Conservation (phyloP, 306 rosid species). For the Cajanus cajan region DNA sequence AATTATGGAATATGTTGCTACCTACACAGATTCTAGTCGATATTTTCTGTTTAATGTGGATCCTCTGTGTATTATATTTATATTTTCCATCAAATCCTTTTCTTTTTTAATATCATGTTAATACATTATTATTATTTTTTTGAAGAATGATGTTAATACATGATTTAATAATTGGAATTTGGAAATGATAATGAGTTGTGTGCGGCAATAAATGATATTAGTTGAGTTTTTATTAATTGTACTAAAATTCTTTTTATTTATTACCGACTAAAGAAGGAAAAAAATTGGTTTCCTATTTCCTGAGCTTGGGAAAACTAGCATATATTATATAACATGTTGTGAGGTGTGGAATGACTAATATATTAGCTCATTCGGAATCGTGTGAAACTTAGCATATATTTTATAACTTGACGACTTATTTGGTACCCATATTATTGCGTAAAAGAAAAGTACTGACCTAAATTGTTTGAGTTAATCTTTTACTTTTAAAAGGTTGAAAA, state of each 20-base stretch:
- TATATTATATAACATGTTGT: background rate
- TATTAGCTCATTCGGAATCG: background rate
- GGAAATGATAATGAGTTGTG: background rate
- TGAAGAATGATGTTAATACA: background rate
- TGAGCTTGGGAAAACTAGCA: background rate
- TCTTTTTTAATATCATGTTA: background rate
- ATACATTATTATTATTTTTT: too few species aligned
- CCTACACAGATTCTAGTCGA: background rate
- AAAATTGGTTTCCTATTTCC: background rate
- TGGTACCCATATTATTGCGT: slow-evolving; percentile 5
- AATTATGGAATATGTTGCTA: background rate
- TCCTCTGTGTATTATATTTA: background rate
- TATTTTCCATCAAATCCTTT: background rate
- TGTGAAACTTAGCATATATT: slow-evolving; percentile 26
- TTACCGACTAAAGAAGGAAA: background rate
- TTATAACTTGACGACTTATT: background rate
- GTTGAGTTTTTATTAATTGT: background rate
- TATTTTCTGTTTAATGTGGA: background rate
- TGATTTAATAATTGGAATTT: background rate
- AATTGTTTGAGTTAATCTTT: background rate
- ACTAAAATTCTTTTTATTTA: background rate
- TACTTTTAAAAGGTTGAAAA: background rate
- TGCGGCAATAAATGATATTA: background rate
- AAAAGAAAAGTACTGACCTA: background rate
- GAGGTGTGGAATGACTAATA: background rate